These are phyloP conservation scores for Plasmodium gallinaceum DNA, from an alignment of 169 alveolate genomes.

Conservation along the genomic window DNA sequence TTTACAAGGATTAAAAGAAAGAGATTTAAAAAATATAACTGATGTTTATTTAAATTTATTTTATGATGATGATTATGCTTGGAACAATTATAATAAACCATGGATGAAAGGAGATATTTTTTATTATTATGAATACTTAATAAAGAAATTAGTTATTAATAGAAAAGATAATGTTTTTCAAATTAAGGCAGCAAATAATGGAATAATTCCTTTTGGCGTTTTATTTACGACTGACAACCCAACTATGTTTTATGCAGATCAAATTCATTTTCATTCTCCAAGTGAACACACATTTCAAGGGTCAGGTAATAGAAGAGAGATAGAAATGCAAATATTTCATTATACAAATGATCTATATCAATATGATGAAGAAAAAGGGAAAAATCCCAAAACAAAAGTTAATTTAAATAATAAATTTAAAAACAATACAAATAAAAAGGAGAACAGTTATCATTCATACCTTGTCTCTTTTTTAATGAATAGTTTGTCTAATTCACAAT, in stretches of 20 bases:
- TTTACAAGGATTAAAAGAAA: constrained; percentile 82
- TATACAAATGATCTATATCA: constrained; percentile 80
- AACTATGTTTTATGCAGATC: constrained; percentile 85
- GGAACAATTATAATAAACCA: constrained; percentile 59
- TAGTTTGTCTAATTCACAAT: constrained; percentile 37
- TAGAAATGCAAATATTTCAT: constrained; percentile 91
- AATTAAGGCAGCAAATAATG: constrained; percentile 82
- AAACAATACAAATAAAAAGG: not conserved
- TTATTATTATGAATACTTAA: constrained; percentile 83
- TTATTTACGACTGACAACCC: constrained; percentile 88
- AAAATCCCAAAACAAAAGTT: not conserved
- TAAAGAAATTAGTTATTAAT: constrained; percentile 80
- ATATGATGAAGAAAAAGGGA: constrained; percentile 37
- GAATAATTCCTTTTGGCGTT: constrained; percentile 85
- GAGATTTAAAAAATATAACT: constrained; percentile 78
- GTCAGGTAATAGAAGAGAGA: constrained; percentile 88
- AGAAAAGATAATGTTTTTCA: constrained; percentile 86
- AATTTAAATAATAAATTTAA: not conserved
- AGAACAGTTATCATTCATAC: constrained; percentile 20
- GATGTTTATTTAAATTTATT: constrained; percentile 81
- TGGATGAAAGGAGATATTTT: constrained; percentile 89
- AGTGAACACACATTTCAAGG: constrained; percentile 92
- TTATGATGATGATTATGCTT: constrained; percentile 51
- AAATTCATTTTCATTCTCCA: constrained; percentile 89
- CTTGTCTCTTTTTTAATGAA: constrained; percentile 33